A percentile compares a stretch with the other conserved stretches of the same genome.
These are phyloP conservation scores for Tolypocladium paradoxum DNA, from an alignment of 2,329 filamentous ascomycete genomes.

Conservation along the genomic window DNA sequence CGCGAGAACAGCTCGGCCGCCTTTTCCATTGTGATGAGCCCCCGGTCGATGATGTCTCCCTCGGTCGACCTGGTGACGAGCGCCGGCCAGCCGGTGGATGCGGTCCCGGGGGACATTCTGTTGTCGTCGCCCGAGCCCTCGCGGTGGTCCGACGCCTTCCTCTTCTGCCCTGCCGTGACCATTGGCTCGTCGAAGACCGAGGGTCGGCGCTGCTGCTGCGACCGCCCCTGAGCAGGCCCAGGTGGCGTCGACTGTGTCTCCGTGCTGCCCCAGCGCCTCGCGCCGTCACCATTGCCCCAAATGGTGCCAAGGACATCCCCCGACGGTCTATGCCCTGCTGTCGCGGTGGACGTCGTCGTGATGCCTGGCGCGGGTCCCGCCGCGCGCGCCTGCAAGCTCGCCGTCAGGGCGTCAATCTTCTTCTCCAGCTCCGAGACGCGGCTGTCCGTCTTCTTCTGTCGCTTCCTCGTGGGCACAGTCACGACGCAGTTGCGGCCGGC, in stretches of 20 bases:
- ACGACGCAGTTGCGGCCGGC: constrained; percentile 68
- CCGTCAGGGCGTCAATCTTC: constrained; percentile 83
- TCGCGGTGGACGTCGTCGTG: background rate
- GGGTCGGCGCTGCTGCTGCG: background rate
- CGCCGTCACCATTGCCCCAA: background rate
- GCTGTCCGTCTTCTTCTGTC: constrained; percentile 86
- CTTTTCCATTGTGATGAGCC: constrained; percentile 43
- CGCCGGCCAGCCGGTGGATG: background rate
- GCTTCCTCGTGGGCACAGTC: constrained; percentile 63
- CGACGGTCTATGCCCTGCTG: background rate
- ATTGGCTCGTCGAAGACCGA: background rate
- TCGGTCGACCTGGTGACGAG: background rate
- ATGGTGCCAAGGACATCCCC: background rate
- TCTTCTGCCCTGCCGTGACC: constrained; percentile 14
- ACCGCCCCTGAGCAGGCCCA: background rate
- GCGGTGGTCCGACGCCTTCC: constrained; percentile 16
- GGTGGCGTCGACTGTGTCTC: background rate
- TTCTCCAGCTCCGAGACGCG: constrained; percentile 83
- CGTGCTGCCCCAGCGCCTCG: background rate
- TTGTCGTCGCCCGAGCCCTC: constrained; percentile 4
- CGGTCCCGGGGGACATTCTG: background rate
- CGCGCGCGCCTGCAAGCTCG: constrained; percentile 55
- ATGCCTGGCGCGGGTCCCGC: constrained; percentile 1
- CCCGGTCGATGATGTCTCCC: constrained; percentile 46
- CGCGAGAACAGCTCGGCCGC: constrained; percentile 45